Conservation (phyloP, 176 grass and related monocot genomes). For the Areca catechu region DNA sequence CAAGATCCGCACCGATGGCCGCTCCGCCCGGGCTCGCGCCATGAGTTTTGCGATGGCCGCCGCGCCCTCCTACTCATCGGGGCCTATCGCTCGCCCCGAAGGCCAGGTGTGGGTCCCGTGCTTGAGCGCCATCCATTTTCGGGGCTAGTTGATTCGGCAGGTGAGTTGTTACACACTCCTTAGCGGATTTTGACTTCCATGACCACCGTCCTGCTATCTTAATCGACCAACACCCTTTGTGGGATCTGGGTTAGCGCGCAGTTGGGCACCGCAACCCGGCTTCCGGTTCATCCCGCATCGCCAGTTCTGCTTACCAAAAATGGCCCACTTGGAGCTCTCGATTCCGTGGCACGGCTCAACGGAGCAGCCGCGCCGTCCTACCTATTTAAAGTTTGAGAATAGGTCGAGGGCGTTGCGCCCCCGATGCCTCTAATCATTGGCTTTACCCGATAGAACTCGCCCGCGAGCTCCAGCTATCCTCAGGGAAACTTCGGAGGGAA, state of each 20-base stretch:
- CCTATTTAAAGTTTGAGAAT: constrained; percentile 81
- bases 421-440: constrained; percentile 72
- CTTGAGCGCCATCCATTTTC: too few relatives aligned
- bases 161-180: too few relatives aligned
- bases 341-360: constrained; percentile 1
- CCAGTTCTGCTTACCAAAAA: constrained; percentile 15
- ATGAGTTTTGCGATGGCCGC: too few relatives aligned
- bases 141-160: too few relatives aligned
- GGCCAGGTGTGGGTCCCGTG: too few relatives aligned
- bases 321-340: constrained; percentile 10
- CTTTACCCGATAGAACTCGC: constrained; percentile 48
- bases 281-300: constrained; percentile 34
- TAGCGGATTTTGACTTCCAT: too few relatives aligned
- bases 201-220: too few relatives aligned
- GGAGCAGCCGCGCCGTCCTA: constrained; percentile 25
- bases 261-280: constrained; percentile 29
- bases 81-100: too few relatives aligned
- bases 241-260: constrained; percentile 19
- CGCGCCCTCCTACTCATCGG: too few relatives aligned
- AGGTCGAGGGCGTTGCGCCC: constrained; percentile 62
- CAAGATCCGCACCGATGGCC: constrained; percentile 40
- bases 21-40: constrained; percentile 22
- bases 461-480: too few relatives aligned
- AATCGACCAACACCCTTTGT: too few relatives aligned
- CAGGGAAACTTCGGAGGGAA: too few relatives aligned